phyloP scores from a whole-genome alignment of 345 rosid genomes.

The Conringia planisiliqua region DNA sequence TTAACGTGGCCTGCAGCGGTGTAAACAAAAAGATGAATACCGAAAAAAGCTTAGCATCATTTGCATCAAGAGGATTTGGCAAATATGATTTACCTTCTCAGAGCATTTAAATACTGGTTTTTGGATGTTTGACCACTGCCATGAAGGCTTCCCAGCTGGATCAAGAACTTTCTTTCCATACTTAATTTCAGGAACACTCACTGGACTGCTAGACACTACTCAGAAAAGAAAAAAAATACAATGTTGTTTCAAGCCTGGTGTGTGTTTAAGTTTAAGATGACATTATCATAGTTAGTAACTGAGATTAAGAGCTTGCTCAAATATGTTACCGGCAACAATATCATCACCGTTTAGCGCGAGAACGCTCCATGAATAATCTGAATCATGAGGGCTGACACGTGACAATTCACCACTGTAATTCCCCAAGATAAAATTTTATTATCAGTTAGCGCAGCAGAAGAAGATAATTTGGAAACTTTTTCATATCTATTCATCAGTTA shows the following conservation, averaged over 20 bases:
- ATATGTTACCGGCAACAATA: slow-evolving; percentile 68
- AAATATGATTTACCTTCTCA: slow-evolving; percentile 46
- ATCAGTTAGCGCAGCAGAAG: slow-evolving; percentile 15
- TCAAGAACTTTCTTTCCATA: slow-evolving; percentile 55
- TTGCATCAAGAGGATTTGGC: background rate
- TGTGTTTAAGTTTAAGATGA: background rate
- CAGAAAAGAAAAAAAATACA: background rate
- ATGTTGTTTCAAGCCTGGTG: background rate
- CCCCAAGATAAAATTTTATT: background rate
- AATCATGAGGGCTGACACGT: slow-evolving; percentile 64
- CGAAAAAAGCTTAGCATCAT: background rate
- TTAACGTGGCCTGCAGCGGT: slow-evolving; percentile 48
- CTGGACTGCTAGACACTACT: slow-evolving; percentile 83
- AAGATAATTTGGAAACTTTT: background rate
- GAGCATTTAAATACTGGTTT: slow-evolving; percentile 63
- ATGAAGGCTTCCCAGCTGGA: slow-evolving; percentile 38
- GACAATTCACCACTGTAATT: slow-evolving; percentile 59
- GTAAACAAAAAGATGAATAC: slow-evolving; percentile 7
- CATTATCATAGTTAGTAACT: background rate
- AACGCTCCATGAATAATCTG: slow-evolving; percentile 63
- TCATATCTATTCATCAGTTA: slow-evolving; percentile 24
- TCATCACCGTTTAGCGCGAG: slow-evolving; percentile 70
- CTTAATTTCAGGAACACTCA: slow-evolving; percentile 68
- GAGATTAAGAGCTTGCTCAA: slow-evolving; percentile 15
- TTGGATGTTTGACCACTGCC: slow-evolving; percentile 69